These are phyloP conservation scores for Chaetothyriales sp. DNA, from an alignment of 2,329 filamentous ascomycete genomes.

Conservation along the genomic window DNA sequence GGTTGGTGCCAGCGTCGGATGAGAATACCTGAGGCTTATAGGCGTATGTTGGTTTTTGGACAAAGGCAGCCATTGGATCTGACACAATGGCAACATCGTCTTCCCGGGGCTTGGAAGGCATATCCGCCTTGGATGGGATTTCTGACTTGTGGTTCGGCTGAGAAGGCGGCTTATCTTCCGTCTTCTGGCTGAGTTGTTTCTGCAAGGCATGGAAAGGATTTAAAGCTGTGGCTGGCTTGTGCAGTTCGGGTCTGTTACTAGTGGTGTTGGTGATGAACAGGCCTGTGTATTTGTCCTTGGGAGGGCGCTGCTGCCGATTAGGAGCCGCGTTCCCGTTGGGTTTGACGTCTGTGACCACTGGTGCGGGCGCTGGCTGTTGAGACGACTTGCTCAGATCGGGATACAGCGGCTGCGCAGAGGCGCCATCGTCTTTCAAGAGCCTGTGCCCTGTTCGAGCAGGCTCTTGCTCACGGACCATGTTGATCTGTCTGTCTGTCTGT, in stretches of 20 bases:
- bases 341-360: too few relatives aligned
- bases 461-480: slow-evolving; percentile 39
- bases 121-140: slow-evolving; percentile 99
- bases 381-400: slow-evolving; percentile 35
- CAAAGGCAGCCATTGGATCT: background rate
- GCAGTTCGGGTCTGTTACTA: slow-evolving; percentile 10
- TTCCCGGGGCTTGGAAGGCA: slow-evolving; percentile 93
- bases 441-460: slow-evolving; percentile 25
- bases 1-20: slow-evolving; percentile 26
- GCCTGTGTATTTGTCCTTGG: slow-evolving; percentile 13
- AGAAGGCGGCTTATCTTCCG: background rate
- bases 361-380: slow-evolving; percentile 30
- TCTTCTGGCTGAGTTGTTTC: background rate
- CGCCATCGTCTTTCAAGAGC: slow-evolving; percentile 13
- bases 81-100: slow-evolving; percentile 28
- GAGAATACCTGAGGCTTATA: slow-evolving; percentile 33
- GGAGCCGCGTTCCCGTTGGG: slow-evolving; percentile 14
- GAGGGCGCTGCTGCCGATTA: background rate
- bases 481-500: too few relatives aligned
- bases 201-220: slow-evolving; percentile 12
- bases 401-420: slow-evolving; percentile 29
- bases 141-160: slow-evolving; percentile 27
- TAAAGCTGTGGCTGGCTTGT: slow-evolving; percentile 8
- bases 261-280: slow-evolving; percentile 13
- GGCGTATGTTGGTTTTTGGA: slow-evolving; percentile 17